These are phyloP conservation scores for Phylloboletellus chloephorus DNA, from an alignment of 1,284 basidiomycete species.

Conservation along the genomic window DNA sequence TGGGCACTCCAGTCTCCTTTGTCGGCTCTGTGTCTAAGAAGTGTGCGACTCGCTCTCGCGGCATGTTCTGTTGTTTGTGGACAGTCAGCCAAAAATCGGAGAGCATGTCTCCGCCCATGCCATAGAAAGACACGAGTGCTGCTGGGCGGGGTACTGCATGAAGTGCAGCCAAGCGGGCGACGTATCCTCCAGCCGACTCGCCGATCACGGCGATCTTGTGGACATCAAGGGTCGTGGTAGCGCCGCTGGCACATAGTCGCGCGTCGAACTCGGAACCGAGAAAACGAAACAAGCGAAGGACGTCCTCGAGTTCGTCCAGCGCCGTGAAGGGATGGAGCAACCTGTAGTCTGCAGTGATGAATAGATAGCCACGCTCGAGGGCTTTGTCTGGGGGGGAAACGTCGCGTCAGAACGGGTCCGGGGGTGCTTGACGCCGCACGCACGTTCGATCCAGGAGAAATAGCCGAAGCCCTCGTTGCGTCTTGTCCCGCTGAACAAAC, in stretches of 20 bases:
- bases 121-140: slow-evolving; percentile 7
- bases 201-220: slow-evolving; percentile 8
- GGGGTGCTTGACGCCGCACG: background rate
- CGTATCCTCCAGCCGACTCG: slow-evolving; percentile 7
- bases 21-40: slow-evolving; percentile 6
- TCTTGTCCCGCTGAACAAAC: slow-evolving; percentile 9
- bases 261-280: slow-evolving; percentile 4
- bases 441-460: slow-evolving; percentile 8
- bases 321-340: slow-evolving; percentile 8
- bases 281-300: slow-evolving; percentile 4
- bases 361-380: slow-evolving; percentile 5
- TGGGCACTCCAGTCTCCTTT: slow-evolving; percentile 6
- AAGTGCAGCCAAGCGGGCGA: slow-evolving; percentile 4
- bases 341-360: slow-evolving; percentile 7
- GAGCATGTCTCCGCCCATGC: slow-evolving; percentile 9
- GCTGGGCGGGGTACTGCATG: slow-evolving; percentile 7
- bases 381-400: slow-evolving; percentile 1
- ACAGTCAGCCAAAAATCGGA: slow-evolving; percentile 7
- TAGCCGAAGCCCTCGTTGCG: slow-evolving; percentile 6
- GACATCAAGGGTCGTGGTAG: background rate
- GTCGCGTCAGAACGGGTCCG: background rate
- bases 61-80: slow-evolving; percentile 1
- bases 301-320: slow-evolving; percentile 8
- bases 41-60: slow-evolving; percentile 2
- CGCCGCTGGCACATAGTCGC: background rate